phyloP scores from a whole-genome alignment of 75 land plant species.

The Cunninghamia lanceolata region DNA sequence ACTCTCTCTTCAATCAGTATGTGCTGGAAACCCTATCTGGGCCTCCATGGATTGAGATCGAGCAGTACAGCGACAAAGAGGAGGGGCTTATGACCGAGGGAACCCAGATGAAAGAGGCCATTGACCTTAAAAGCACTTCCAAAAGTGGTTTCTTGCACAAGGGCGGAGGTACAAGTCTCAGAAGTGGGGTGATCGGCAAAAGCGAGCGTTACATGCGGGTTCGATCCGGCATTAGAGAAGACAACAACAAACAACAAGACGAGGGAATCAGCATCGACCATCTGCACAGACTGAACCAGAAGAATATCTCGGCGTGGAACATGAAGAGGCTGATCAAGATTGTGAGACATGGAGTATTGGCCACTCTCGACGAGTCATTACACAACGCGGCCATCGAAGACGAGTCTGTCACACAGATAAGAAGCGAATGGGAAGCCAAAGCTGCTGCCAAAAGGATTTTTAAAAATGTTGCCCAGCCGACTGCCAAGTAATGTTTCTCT shows the following conservation, averaged over 20 bases:
- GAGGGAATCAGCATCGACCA: too few species aligned
- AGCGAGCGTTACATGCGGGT: constrained; percentile 11
- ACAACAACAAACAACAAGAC: too few species aligned
- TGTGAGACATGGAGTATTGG: constrained; percentile 46
- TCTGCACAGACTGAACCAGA: constrained; percentile 60
- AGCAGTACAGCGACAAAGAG: constrained; percentile 23
- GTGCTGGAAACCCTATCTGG: too few species aligned
- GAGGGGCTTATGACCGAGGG: constrained; percentile 46
- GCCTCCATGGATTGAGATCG: constrained; percentile 47
- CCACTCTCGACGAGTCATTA: constrained; percentile 57
- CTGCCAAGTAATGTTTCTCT: constrained; percentile 33
- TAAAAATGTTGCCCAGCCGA: constrained; percentile 60
- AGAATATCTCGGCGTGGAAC: constrained; percentile 81
- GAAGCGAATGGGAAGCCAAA: constrained; percentile 62
- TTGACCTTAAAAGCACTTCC: constrained; percentile 14
- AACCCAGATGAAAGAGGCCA: constrained; percentile 45
- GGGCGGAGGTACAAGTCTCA: background rate
- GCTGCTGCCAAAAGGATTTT: constrained; percentile 62
- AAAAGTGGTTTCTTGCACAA: background rate
- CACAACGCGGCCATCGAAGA: constrained; percentile 17
- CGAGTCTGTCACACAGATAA: constrained; percentile 41
- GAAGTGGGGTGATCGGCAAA: constrained; percentile 9
- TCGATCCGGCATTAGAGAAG: too few species aligned
- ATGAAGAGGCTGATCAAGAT: too few species aligned
- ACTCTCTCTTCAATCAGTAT: too few species aligned